Conservation (phyloP, 345 rosid genomes). For the Trapa incisa region DNA sequence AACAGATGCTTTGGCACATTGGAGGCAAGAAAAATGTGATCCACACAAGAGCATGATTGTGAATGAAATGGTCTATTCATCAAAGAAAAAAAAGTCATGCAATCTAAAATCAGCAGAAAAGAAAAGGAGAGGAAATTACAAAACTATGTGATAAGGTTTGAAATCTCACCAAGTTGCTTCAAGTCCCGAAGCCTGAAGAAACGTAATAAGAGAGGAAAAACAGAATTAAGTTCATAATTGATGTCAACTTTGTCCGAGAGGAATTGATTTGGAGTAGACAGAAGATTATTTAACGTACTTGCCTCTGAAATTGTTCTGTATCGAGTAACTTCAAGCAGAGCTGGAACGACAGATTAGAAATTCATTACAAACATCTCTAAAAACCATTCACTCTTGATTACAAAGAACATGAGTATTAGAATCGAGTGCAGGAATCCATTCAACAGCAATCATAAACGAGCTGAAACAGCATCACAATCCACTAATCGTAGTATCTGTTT, state of each 20-base stretch:
- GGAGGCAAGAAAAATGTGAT: neutral
- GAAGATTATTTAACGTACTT: constrained; percentile 7
- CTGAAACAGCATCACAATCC: neutral
- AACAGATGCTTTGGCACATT: neutral
- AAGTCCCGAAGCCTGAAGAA: constrained; percentile 77
- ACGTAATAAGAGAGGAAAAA: neutral
- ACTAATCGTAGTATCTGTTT: neutral
- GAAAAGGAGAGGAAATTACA: neutral
- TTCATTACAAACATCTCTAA: constrained; percentile 2
- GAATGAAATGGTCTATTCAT: too few relatives aligned
- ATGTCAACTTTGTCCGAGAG: neutral
- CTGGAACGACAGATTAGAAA: constrained; percentile 26
- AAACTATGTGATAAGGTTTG: neutral
- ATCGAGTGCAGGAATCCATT: neutral
- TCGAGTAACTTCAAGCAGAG: constrained; percentile 70
- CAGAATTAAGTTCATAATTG: neutral
- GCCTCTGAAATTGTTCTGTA: constrained; percentile 92
- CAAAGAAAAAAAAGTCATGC: neutral
- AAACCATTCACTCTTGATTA: neutral
- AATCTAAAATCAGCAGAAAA: neutral
- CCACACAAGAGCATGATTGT: too few relatives aligned
- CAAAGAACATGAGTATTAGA: neutral
- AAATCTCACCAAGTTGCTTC: constrained; percentile 76
- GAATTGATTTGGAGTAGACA: neutral
- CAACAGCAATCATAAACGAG: neutral